Percentiles rank a stretch among this genome's conserved stretches.
Evolutionary conservation across 1,284 basidiomycete species (phyloP).

Genomic region (Stereum hirsutum): DNA sequence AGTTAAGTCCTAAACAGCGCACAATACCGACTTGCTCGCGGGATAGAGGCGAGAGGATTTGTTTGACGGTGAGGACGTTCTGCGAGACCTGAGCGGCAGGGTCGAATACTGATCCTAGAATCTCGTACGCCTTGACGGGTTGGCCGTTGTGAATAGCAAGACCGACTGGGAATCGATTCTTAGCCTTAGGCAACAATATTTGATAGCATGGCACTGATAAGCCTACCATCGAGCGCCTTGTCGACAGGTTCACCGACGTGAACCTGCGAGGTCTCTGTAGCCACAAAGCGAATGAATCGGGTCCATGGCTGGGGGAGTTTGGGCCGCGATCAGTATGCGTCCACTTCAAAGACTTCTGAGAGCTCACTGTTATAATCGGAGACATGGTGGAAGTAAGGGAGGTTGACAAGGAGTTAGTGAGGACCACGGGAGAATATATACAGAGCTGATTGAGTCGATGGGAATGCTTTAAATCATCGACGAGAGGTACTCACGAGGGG

Average conservation of each 20-base stretch:
- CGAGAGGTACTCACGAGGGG: too few species aligned
- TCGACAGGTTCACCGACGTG: conserved; percentile 77
- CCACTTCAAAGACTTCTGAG: background rate
- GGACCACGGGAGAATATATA: too few species aligned
- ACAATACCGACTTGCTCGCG: conserved; percentile 59
- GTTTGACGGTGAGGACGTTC: conserved; percentile 56
- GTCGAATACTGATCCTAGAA: conserved; percentile 58
- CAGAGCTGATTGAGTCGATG: too few species aligned
- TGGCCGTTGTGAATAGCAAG: conserved; percentile 47
- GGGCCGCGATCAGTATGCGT: background rate
- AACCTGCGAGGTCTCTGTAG: conserved; percentile 62
- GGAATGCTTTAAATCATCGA: too few species aligned
- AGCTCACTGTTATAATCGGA: conserved; percentile 48
- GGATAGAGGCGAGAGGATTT: conserved; percentile 63
- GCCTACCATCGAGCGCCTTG: conserved; percentile 49
- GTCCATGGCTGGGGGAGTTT: conserved; percentile 51
- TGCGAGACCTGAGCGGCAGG: conserved; percentile 51
- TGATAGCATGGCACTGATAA: background rate
- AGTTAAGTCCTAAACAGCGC: conserved; percentile 76
- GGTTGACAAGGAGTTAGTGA: too few species aligned
- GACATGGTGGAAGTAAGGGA: too few species aligned
- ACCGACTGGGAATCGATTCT: conserved; percentile 40
- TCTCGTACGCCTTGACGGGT: conserved; percentile 58
- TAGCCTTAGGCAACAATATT: background rate
- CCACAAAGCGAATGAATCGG: conserved; percentile 77